Evolutionary conservation across 306 rosid genomes (phyloP), one percentile per base, ranked within the genome.

Genomic region (Vicia sativa): DNA sequence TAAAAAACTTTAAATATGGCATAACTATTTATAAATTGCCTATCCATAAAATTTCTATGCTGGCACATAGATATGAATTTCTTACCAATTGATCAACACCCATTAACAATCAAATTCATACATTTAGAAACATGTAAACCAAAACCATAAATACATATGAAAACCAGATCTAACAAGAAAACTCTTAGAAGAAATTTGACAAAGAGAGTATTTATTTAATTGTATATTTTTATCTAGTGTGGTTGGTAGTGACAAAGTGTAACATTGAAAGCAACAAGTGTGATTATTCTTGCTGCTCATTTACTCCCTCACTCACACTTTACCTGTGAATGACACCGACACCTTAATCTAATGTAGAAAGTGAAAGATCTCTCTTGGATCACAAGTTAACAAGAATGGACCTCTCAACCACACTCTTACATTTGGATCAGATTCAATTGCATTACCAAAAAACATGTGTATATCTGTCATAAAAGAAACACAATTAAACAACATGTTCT

Each of bases 241-340:
- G 50, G 80, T 79, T 83, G 87, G 83, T 48, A 42, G 7, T 42
- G 48, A 69, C 80, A 62, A 62, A 39, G 54, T 65, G 41, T 49
- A 9, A 57, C 11, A 57, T 14, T 57, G 70, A 59, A 34, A 62
- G 61, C 56, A 73, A 80, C 65, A 41, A 61, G 41, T 46, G 72
- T 72, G 61, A 70, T 89, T 64, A 84, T 86, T 89, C 89, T 76
- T 86, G 90, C 73, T 73, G 77, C 75, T 58, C 62, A 23, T 71
- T 75, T 63, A 54, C 68, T 48, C 81, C 1, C 55, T 13, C 49
- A 46, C 76, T 68, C 76, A 42, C 78, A 60, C 82, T 60, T 74
- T 70, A 31, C 62, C 70, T 63, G 44, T 73, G 77, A 58, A 39
- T 69, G 88, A 78, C 74, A 82, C 78, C 79, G 86, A 78, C 86